phyloP scores from a whole-genome alignment of 257 asterid species.

The Thymus quinquecostatus region DNA sequence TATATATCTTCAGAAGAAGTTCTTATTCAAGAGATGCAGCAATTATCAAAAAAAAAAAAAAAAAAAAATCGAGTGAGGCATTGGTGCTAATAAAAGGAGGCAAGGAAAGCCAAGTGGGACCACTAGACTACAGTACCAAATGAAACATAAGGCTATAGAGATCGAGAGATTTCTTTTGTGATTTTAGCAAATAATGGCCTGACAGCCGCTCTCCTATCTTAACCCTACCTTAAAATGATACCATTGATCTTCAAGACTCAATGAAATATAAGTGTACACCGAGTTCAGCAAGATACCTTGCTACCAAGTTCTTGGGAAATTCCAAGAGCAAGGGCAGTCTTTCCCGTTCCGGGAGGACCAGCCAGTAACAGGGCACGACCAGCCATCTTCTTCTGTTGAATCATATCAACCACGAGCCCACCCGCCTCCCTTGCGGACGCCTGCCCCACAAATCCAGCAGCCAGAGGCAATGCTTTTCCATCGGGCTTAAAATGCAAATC shows the following conservation, averaged over 20 bases:
- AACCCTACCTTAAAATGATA: neutral
- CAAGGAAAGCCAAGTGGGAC: neutral
- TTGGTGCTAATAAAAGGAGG: too few species aligned
- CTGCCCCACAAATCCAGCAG: conserved; percentile 98
- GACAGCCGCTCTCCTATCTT: neutral
- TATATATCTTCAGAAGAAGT: neutral
- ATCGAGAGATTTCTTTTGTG: neutral
- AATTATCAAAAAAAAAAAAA: neutral
- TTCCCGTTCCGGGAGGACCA: conserved; percentile 99
- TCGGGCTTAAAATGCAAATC: conserved; percentile 50
- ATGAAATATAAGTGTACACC: neutral
- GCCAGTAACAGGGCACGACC: conserved; percentile 88
- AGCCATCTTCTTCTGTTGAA: conserved; percentile 96
- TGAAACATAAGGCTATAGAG: too few species aligned
- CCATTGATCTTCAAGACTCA: neutral
- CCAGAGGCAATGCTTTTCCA: conserved; percentile 84
- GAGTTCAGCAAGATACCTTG: conserved; percentile 58
- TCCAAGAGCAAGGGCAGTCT: conserved; percentile 97
- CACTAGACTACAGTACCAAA: neutral
- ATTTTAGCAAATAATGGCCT: neutral
- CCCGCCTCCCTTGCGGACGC: conserved; percentile 88
- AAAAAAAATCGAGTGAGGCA: too few species aligned
- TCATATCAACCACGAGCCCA: conserved; percentile 96
- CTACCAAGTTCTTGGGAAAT: conserved; percentile 96
- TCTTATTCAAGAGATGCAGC: neutral